Conservation (phyloP, 257 asterid genomes). For the Solanum appendiculatum region DNA sequence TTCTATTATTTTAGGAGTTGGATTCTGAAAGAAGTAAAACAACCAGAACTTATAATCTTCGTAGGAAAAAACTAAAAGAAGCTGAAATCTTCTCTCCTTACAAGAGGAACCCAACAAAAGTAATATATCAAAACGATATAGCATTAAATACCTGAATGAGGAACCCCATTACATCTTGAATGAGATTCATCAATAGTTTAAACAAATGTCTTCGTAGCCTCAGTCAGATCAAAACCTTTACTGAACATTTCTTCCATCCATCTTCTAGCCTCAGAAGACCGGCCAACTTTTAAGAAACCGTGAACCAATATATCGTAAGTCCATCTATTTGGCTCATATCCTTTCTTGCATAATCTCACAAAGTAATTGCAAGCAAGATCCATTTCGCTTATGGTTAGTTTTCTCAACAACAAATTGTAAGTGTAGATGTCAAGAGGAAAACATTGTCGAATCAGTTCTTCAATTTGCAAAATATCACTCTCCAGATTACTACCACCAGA, state of each 20-base stretch:
- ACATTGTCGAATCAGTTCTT: slow-evolving; percentile 39
- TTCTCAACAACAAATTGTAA: slow-evolving; percentile 61
- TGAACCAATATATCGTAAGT: slow-evolving; percentile 46
- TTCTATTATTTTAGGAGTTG: neutral
- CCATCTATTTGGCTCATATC: slow-evolving; percentile 70
- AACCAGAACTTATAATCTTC: neutral
- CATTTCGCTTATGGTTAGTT: slow-evolving; percentile 26
- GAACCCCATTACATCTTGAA: neutral
- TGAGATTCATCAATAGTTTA: neutral
- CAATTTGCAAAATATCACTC: slow-evolving; percentile 31
- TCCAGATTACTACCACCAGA: slow-evolving; percentile 33
- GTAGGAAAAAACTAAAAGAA: neutral
- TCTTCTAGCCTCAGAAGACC: slow-evolving; percentile 45
- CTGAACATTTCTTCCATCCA: slow-evolving; percentile 45
- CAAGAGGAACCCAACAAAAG: neutral
- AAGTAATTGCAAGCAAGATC: slow-evolving; percentile 38
- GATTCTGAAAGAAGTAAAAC: neutral
- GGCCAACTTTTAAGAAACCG: slow-evolving; percentile 45
- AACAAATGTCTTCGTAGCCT: slow-evolving; percentile 14
- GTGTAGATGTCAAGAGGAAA: slow-evolving; percentile 53
- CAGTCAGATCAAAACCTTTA: slow-evolving; percentile 37
- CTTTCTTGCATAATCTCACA: slow-evolving; percentile 27
- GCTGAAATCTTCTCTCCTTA: neutral
- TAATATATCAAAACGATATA: neutral
- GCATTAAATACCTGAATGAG: neutral